Percentiles rank a stretch among this genome's conserved stretches.
Conservation (phyloP, 2,329 filamentous ascomycete species). For the Trichoderma oligosporum region DNA sequence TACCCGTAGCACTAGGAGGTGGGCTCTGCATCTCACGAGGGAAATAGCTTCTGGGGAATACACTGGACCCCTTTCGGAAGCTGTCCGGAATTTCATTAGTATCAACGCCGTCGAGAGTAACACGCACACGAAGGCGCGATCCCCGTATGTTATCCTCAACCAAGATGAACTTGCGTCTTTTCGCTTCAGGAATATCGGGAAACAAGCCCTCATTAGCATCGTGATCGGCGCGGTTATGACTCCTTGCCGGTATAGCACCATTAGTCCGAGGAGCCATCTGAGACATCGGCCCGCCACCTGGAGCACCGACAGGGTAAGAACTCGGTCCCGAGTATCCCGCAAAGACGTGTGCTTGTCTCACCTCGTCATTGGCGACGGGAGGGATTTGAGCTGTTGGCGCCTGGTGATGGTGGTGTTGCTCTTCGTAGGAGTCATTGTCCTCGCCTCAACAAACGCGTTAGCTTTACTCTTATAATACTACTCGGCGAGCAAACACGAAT, state of each 20-base stretch:
- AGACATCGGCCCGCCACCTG: slow-evolving; percentile 60
- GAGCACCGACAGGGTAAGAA: slow-evolving; percentile 43
- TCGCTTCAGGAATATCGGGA: slow-evolving; percentile 81
- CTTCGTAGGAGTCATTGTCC: slow-evolving; percentile 59
- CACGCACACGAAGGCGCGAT: slow-evolving; percentile 78
- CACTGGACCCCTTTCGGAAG: slow-evolving; percentile 83
- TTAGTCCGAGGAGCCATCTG: slow-evolving; percentile 45
- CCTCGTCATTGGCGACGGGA: slow-evolving; percentile 54
- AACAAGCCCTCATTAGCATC: slow-evolving; percentile 70
- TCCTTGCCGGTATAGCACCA: slow-evolving; percentile 36
- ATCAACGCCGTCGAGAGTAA: slow-evolving; percentile 88
- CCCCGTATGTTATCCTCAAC: slow-evolving; percentile 85
- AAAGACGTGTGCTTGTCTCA: slow-evolving; percentile 73
- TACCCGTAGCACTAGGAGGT: slow-evolving; percentile 69
- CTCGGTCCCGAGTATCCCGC: slow-evolving; percentile 62
- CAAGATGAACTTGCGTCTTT: slow-evolving; percentile 93
- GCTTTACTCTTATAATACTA: slow-evolving; percentile 25
- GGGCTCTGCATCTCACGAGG: slow-evolving; percentile 89
- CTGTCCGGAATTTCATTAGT: slow-evolving; percentile 95
- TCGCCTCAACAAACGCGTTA: slow-evolving; percentile 48
- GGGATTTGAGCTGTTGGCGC: slow-evolving; percentile 52
- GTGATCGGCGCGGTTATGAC: slow-evolving; percentile 47
- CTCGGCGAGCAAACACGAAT: slow-evolving; percentile 20
- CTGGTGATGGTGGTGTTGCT: slow-evolving; percentile 64
- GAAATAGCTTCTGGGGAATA: slow-evolving; percentile 89